Evolutionary conservation across 305 asterid species (phyloP), one percentile per base, ranked within the genome.

Genomic region (Fraxinus dipetala): DNA sequence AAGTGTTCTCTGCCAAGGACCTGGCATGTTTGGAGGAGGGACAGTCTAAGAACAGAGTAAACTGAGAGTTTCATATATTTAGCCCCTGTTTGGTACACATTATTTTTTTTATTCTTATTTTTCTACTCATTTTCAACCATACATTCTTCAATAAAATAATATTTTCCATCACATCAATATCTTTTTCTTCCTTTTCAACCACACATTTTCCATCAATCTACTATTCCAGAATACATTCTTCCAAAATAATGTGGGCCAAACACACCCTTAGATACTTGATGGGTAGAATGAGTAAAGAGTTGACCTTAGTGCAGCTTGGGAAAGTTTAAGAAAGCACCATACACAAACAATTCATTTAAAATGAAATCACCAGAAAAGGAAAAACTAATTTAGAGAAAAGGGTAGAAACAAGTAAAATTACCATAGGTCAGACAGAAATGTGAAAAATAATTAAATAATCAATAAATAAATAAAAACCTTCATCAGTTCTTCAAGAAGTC

Each of bases 401-500:
- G 5, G 61, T 35, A 34, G 35, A 80, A 18, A 35, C 70, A 43
- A 48, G 73, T 72, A 76, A 28, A 74, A 78, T 4, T 18, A 36
- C 69, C 61, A 32, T 36, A 43, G 26, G 79, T 83, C 72, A 24
- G 77, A 77, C 20, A 77, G 76, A 77, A 79, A 72, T 30, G 51
- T 40, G 45, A 38, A 8, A 38, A 40, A 74, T 59, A 36, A 36
- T 7, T 1, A 26, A 35, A 32, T 32, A 32, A 32, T 34, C 5
- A 34, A 34, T 34, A 72, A 40, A 72, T 59, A 81, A 79, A 63
- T 72, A 0, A 83, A 96, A 83, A 96, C 99, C 98, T 96, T 96
- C 94, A 96, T 94, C 84, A 96, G 88, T 85, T 96, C 99, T 90
- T 96, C 99, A 84, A 96, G 96, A 84, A 96, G 99, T 81, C 98